These are phyloP conservation scores for Cordyceps militaris DNA, from an alignment of 2,329 filamentous ascomycete species.

Conservation along the genomic window DNA sequence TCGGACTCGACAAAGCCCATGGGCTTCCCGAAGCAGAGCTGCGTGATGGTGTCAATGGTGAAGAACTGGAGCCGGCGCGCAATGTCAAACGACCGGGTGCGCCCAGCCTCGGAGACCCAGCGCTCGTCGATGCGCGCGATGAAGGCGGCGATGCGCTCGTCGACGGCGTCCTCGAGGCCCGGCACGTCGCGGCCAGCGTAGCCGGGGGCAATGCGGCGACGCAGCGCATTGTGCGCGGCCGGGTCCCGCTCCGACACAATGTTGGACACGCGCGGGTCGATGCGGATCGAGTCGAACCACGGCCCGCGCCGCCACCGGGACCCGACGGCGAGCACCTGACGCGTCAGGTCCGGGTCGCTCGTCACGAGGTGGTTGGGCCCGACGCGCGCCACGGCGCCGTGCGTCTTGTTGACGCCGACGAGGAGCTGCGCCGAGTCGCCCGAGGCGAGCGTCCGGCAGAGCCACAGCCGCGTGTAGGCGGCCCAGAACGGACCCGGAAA, in stretches of 20 bases:
- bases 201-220: neutral
- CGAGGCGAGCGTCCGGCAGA: neutral
- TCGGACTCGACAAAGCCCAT: constrained; percentile 3
- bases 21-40: neutral
- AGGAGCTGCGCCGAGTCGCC: neutral
- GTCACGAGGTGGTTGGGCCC: constrained; percentile 1
- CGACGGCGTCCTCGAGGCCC: neutral
- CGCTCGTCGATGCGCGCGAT: neutral
- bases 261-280: constrained; percentile 2
- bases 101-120: neutral
- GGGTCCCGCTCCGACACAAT: neutral
- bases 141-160: neutral
- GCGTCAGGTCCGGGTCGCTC: constrained; percentile 2
- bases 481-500: neutral
- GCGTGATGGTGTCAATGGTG: neutral
- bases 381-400: neutral
- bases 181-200: neutral
- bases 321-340: neutral
- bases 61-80: neutral
- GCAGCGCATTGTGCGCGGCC: neutral
- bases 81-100: neutral
- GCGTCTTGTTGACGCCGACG: neutral
- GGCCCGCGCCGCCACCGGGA: neutral
- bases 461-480: neutral
- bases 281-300: neutral